Evolutionary conservation across 192 early-diverging fungal species (phyloP), one percentile per base, ranked within the genome.

Genomic region (Backusella tarrabulga): DNA sequence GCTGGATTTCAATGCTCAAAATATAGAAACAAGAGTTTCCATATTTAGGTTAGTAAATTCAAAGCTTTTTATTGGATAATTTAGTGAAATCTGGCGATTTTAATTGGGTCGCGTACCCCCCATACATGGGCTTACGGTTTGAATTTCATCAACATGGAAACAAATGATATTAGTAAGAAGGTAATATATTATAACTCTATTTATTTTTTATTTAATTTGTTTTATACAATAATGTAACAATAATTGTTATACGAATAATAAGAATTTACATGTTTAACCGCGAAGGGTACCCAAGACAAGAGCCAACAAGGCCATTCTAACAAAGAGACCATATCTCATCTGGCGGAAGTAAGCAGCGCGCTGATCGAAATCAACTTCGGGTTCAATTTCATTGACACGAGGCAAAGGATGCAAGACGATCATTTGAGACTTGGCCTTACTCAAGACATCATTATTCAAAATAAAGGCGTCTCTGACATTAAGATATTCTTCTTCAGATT

Each of bases 371-470:
- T 99, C 98, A 38, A 99, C 97, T 81, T 99, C 97, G 42, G 94
- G 94, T 67, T 95, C 94, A 82, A 99, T 97, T 85, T 98, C 98
- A 34, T 91, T 89, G 34, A 98, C 91, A 79, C 97, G 90, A 8
- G 97, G 97, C 79, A 99, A 86, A 73, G 97, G 97, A 89, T 99
- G 97, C 97, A 99, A 96, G 68, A 99, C 92, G 77, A 98, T 93
- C 98, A 99, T 98, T 81, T 97, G 92, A 67, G 91, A 82, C 88
- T 99, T 98, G 76, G 95, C 95, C 80, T 90, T 90, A 83, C 87
- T 87, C 85, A 99, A 86, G 35, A 92, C 84, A 82, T 91, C 88
- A 82, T 96, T 97, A 86, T 93, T 96, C 78, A 99, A 90, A 41
- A 98, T 87, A 78, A 92, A 98, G 36, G 91, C 78, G 63, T 88